Percentiles rank a stretch among this genome's conserved stretches.
These are phyloP conservation scores for Epichloe gansuensis DNA, from an alignment of 2,329 filamentous ascomycete genomes.

Conservation along the genomic window DNA sequence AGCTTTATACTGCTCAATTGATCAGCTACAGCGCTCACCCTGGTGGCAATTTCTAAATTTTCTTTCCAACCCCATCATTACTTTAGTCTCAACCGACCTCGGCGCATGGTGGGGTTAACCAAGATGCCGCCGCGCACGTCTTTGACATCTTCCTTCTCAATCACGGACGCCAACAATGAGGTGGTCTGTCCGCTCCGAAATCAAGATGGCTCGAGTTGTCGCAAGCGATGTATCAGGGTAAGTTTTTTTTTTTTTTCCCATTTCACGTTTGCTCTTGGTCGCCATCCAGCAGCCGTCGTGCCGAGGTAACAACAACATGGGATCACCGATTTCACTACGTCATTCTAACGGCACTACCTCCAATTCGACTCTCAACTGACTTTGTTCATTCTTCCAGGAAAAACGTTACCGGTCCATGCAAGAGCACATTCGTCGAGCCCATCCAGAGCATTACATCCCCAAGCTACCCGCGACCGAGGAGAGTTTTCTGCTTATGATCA, in stretches of 20 bases:
- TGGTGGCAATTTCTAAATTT: background rate
- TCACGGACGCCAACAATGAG: slow-evolving; percentile 86
- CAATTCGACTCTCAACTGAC: background rate
- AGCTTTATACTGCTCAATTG: slow-evolving; percentile 20
- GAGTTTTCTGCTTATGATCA: slow-evolving; percentile 95
- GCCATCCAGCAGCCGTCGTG: background rate
- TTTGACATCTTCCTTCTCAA: slow-evolving; percentile 81
- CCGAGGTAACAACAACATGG: background rate
- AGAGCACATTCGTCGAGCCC: slow-evolving; percentile 94
- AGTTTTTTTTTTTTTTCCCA: slow-evolving; percentile 35
- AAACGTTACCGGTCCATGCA: slow-evolving; percentile 98
- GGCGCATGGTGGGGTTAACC: slow-evolving; percentile 34
- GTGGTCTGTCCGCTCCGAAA: slow-evolving; percentile 93
- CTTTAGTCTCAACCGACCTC: background rate
- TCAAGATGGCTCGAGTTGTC: slow-evolving; percentile 91
- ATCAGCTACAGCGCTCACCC: slow-evolving; percentile 9
- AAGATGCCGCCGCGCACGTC: slow-evolving; percentile 83
- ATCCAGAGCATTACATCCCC: slow-evolving; percentile 93
- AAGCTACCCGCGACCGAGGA: slow-evolving; percentile 97
- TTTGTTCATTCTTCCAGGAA: slow-evolving; percentile 44
- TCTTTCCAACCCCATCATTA: slow-evolving; percentile 6
- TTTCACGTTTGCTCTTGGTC: background rate
- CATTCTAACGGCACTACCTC: background rate
- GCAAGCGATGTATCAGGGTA: slow-evolving; percentile 96
- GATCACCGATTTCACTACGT: background rate